Conservation (phyloP, 163 green algal species). For the Smithsoniella earleae region DNA sequence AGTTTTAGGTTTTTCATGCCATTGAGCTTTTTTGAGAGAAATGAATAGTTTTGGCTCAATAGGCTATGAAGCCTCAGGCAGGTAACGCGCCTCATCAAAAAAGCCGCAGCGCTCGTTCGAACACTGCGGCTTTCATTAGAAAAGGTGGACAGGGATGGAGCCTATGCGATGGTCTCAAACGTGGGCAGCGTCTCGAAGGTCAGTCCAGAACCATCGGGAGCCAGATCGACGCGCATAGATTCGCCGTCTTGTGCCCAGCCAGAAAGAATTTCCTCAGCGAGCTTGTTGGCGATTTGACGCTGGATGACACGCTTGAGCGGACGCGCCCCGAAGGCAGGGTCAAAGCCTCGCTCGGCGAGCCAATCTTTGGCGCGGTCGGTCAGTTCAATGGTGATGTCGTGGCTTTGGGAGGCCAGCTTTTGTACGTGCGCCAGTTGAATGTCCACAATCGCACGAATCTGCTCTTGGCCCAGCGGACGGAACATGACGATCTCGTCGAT, state of each 20-base stretch:
- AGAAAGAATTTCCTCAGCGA: slow-evolving; percentile 82
- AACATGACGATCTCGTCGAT: slow-evolving; percentile 97
- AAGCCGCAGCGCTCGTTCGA: no score
- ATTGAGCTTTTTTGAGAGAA: no score
- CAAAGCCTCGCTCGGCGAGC: slow-evolving; percentile 35
- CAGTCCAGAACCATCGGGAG: not conserved
- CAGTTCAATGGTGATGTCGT: slow-evolving; percentile 81
- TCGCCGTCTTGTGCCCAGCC: slow-evolving; percentile 60
- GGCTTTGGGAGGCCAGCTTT: slow-evolving; percentile 42
- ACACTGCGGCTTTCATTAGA: no score
- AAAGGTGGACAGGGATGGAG: no score
- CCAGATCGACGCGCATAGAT: slow-evolving; percentile 31
- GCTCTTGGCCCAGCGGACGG: slow-evolving; percentile 61
- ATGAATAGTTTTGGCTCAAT: no score
- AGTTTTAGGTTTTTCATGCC: no score
- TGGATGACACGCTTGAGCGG: slow-evolving; percentile 93
- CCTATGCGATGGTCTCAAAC: no score
- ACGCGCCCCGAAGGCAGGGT: slow-evolving; percentile 85
- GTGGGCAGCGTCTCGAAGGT: no score
- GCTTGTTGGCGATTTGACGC: slow-evolving; percentile 79
- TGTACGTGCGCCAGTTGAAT: slow-evolving; percentile 67
- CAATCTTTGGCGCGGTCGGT: slow-evolving; percentile 58
- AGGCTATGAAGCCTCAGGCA: no score
- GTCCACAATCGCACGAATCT: slow-evolving; percentile 79
- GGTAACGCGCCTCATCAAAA: no score